Conservation (phyloP, 2,329 filamentous ascomycete species). For the Thelonectria discophora region DNA sequence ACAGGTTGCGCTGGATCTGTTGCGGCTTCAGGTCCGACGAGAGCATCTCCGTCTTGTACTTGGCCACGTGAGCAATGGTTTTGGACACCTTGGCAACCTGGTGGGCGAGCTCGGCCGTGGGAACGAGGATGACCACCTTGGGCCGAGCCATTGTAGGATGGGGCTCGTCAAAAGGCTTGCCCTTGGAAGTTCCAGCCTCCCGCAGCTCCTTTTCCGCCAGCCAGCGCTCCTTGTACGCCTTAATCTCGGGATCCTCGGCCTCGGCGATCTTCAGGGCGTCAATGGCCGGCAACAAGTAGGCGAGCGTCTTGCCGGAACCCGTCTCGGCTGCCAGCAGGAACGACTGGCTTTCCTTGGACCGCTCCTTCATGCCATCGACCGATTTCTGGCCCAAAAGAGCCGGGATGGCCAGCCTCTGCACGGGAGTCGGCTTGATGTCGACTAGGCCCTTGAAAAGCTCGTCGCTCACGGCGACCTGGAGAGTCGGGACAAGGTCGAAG, state of each 20-base stretch:
- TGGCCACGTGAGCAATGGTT: conserved; percentile 81
- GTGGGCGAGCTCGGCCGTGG: conserved; percentile 88
- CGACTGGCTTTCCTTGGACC: conserved; percentile 53
- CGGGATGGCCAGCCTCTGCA: conserved; percentile 90
- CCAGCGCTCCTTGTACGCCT: conserved; percentile 64
- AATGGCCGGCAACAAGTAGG: conserved; percentile 86
- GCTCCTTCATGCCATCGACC: conserved; percentile 37
- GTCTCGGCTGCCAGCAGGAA: conserved; percentile 95
- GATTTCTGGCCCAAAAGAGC: conserved; percentile 70
- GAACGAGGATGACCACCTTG: conserved; percentile 85
- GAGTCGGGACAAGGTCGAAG: conserved; percentile 75
- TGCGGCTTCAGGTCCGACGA: conserved; percentile 79
- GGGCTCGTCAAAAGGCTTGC: conserved; percentile 73
- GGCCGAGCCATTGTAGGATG: conserved; percentile 82
- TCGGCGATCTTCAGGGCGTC: conserved; percentile 86
- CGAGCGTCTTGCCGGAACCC: conserved; percentile 94
- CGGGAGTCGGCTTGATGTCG: conserved; percentile 83
- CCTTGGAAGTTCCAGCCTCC: conserved; percentile 61
- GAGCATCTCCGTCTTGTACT: conserved; percentile 85
- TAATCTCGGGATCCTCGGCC: conserved; percentile 64
- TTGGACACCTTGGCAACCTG: conserved; percentile 88
- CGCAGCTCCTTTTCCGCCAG: conserved; percentile 67
- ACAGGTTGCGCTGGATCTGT: conserved; percentile 86
- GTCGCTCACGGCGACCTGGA: conserved; percentile 75
- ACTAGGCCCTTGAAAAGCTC: conserved; percentile 80